Conservation (phyloP, 2,329 filamentous ascomycete genomes). For the Paecilomyces niveus region DNA sequence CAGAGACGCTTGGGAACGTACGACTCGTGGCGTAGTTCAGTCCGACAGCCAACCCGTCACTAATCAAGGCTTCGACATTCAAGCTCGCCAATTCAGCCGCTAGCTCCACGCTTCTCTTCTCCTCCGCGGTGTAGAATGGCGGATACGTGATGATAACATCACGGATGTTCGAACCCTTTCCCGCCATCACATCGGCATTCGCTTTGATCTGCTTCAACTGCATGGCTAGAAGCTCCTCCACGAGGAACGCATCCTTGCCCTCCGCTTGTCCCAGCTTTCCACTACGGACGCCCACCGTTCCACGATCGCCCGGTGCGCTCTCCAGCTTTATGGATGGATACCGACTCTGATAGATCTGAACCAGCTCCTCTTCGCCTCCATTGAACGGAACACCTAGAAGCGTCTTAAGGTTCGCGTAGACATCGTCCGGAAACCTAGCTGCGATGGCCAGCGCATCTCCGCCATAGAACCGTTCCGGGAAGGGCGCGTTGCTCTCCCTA, state of each 20-base stretch:
- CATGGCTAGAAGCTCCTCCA: constrained; percentile 95
- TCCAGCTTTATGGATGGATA: constrained; percentile 73
- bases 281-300: constrained; percentile 78
- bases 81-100: constrained; percentile 84
- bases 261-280: constrained; percentile 58
- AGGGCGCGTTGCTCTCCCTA: constrained; percentile 58
- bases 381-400: constrained; percentile 65
- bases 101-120: constrained; percentile 77
- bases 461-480: constrained; percentile 86
- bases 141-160: constrained; percentile 87
- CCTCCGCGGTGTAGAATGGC: constrained; percentile 80
- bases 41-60: constrained; percentile 85
- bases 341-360: constrained; percentile 63
- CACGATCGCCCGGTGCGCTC: constrained; percentile 43
- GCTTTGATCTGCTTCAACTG: constrained; percentile 83
- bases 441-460: constrained; percentile 83
- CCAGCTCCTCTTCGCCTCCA: constrained; percentile 39
- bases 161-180: constrained; percentile 63
- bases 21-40: constrained; percentile 91
- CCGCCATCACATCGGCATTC: constrained; percentile 80
- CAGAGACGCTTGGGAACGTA: constrained; percentile 76
- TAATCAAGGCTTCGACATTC: constrained; percentile 76
- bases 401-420: constrained; percentile 89
- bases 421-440: constrained; percentile 82
- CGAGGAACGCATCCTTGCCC: constrained; percentile 56